Conservation (phyloP, 257 asterid species). For the Solanum clarkiae region DNA sequence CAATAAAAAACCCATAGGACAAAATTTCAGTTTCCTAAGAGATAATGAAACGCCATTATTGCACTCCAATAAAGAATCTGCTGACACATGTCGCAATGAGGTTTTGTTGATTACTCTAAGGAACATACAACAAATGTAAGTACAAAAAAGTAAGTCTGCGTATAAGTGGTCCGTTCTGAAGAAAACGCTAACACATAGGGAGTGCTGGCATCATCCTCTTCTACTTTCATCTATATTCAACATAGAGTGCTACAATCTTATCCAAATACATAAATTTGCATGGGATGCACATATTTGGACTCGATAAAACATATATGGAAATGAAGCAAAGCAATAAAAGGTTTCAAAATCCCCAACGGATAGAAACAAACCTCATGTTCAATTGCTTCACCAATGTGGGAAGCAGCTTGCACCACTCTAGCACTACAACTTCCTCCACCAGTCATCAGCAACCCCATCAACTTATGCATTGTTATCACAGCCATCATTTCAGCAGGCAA, state of each 20-base stretch:
- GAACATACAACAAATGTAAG: not conserved
- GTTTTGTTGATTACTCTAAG: not conserved
- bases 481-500: conserved; percentile 97
- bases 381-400: conserved; percentile 75
- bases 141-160: not conserved
- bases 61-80: not conserved
- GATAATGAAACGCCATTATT: not conserved
- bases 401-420: conserved; percentile 72
- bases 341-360: not conserved
- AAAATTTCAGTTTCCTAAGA: not conserved
- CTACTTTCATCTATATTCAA: not conserved
- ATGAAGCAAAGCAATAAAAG: not conserved
- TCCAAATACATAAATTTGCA: not conserved
- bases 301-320: not conserved
- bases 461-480: conserved; percentile 88
- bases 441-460: conserved; percentile 80
- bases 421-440: conserved; percentile 70
- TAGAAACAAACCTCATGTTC: conserved; percentile 70
- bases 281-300: not conserved
- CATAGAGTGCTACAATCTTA: not conserved
- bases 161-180: not conserved
- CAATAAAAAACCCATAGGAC: not conserved
- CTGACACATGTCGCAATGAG: not conserved
- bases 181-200: not conserved
- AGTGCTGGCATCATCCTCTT: not conserved